Evolutionary conservation across 805 yeast species (phyloP).

Genomic region (Lachancea lanzarotensis): DNA sequence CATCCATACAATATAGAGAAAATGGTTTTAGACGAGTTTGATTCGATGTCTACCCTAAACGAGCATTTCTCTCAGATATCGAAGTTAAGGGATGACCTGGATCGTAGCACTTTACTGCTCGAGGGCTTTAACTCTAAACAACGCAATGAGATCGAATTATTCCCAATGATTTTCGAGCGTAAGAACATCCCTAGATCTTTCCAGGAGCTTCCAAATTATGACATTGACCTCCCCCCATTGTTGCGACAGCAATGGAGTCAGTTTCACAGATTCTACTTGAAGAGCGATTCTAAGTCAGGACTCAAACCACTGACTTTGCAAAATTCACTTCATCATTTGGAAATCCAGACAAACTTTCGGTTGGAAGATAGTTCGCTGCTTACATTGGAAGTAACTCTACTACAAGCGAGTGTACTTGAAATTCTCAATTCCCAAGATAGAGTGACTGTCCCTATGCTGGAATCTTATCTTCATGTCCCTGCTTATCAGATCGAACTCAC

Average conservation of each 20-base stretch:
- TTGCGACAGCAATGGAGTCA: slow-evolving; percentile 17
- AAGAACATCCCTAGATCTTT: slow-evolving; percentile 18
- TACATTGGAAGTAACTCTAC: slow-evolving; percentile 21
- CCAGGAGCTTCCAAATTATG: slow-evolving; percentile 5
- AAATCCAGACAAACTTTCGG: slow-evolving; percentile 20
- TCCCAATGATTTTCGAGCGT: slow-evolving; percentile 21
- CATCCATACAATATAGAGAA: slow-evolving; percentile 4
- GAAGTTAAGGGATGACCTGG: background rate
- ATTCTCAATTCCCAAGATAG: slow-evolving; percentile 19
- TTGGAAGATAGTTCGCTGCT: slow-evolving; percentile 12
- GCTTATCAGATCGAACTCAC: slow-evolving; percentile 8
- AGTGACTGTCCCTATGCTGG: slow-evolving; percentile 11
- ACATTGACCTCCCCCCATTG: slow-evolving; percentile 14
- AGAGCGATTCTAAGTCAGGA: slow-evolving; percentile 10
- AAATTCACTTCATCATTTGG: slow-evolving; percentile 27
- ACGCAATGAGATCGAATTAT: background rate
- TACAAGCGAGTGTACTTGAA: slow-evolving; percentile 23
- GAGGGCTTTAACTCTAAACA: background rate
- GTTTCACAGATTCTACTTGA: slow-evolving; percentile 9
- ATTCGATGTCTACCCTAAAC: background rate
- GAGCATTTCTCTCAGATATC: background rate
- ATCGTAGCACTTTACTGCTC: background rate
- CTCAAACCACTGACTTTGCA: slow-evolving; percentile 16
- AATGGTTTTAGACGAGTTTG: background rate
- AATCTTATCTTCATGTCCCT: background rate